phyloP scores from a whole-genome alignment of 2,329 filamentous ascomycete genomes.

The Fusarium falciforme region DNA sequence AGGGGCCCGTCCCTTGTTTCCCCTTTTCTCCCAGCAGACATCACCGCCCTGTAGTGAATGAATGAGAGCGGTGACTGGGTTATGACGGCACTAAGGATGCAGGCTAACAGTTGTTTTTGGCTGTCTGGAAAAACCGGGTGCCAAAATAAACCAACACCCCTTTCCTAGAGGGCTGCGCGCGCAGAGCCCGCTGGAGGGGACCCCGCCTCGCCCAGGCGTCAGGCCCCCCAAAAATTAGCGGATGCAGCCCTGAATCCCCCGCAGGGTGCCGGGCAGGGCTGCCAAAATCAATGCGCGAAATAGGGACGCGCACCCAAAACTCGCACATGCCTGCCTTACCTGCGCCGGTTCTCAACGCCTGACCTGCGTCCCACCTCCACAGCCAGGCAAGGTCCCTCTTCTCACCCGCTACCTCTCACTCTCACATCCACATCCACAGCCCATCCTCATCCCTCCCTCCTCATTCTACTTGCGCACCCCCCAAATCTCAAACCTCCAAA shows the following conservation, averaged over 20 bases:
- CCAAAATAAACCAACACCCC: constrained; percentile 1
- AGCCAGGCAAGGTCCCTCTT: constrained; percentile 24
- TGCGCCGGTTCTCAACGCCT: constrained; percentile 36
- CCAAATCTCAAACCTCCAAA: constrained; percentile 45
- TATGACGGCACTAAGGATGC: constrained; percentile 21
- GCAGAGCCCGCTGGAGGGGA: not conserved
- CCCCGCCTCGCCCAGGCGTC: not conserved
- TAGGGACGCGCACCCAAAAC: not conserved
- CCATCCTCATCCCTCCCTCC: constrained; percentile 37
- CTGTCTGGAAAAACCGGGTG: constrained; percentile 20
- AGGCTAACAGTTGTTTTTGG: constrained; percentile 17
- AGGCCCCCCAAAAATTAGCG: not conserved
- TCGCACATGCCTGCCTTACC: constrained; percentile 11
- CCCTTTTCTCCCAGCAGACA: constrained; percentile 18
- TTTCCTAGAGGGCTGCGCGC: not conserved
- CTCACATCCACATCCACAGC: constrained; percentile 19
- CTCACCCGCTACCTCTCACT: constrained; percentile 26
- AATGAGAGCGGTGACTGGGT: constrained; percentile 37
- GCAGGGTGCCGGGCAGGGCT: constrained; percentile 8
- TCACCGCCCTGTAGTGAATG: constrained; percentile 11
- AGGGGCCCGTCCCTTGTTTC: constrained; percentile 14
- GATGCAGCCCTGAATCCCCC: constrained; percentile 11
- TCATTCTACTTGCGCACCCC: constrained; percentile 41
- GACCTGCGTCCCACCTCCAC: constrained; percentile 44
- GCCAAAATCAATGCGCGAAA: constrained; percentile 17